Percentiles rank a stretch among this genome's conserved stretches.
Evolutionary conservation across 1,284 basidiomycete genomes (phyloP).

Genomic region (Tylopilus sp.): DNA sequence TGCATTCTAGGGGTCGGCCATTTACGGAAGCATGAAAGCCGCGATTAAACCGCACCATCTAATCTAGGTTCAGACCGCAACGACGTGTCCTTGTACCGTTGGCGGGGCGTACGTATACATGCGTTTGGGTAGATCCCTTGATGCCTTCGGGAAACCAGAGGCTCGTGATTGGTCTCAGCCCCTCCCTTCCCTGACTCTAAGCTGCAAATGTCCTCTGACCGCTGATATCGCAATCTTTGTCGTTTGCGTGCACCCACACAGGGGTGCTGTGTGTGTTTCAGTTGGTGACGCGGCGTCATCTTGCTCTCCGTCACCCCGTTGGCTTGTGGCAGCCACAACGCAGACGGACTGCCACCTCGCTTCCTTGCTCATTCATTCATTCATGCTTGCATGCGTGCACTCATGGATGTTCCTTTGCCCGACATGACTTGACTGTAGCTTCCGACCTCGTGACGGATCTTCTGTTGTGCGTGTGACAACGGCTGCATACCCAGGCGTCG

Average conservation of each 20-base stretch:
- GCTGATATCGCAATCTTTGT: no score
- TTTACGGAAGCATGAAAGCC: conserved; percentile 11
- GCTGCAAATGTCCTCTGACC: no score
- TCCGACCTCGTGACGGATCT: background rate
- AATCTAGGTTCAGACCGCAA: background rate
- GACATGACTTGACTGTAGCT: background rate
- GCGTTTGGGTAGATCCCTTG: background rate
- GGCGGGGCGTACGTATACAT: background rate
- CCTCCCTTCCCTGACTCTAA: conserved; percentile 1
- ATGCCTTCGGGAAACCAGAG: background rate
- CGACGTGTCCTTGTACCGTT: background rate
- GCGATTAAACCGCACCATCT: background rate
- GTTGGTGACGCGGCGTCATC: no score
- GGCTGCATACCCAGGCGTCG: background rate
- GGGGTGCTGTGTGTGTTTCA: no score
- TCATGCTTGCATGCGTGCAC: no score
- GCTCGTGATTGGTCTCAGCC: background rate
- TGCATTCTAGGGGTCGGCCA: background rate
- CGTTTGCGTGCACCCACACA: no score
- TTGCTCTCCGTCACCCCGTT: no score
- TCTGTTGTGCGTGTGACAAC: background rate
- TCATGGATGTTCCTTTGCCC: background rate
- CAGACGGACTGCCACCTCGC: no score
- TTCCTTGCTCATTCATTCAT: no score
- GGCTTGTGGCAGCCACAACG: no score